phyloP scores from a whole-genome alignment of 805 yeast genomes.

The Metschnikowia colocasiae region DNA sequence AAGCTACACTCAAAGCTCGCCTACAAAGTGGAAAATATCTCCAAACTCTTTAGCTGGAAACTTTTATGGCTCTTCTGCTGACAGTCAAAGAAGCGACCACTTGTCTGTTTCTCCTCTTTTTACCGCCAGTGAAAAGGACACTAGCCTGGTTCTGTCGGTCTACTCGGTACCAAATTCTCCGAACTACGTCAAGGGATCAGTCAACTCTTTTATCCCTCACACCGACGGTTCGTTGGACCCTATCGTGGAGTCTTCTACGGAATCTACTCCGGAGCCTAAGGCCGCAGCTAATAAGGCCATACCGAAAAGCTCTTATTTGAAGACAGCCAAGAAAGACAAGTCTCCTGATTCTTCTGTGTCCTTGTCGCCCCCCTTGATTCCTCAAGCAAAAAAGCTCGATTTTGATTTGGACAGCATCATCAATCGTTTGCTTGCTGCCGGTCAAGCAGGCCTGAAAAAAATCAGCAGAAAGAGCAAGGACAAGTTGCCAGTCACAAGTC shows the following conservation, averaged over 20 bases:
- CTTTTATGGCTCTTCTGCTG: constrained; percentile 37
- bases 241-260: constrained; percentile 22
- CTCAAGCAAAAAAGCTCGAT: constrained; percentile 22
- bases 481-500: constrained; percentile 47
- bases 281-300: constrained; percentile 5
- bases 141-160: constrained; percentile 38
- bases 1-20: constrained; percentile 4
- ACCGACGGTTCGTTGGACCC: constrained; percentile 20
- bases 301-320: constrained; percentile 7
- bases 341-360: constrained; percentile 15
- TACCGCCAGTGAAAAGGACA: constrained; percentile 31
- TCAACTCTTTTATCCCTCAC: constrained; percentile 4
- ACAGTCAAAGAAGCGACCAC: constrained; percentile 37
- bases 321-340: neutral
- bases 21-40: constrained; percentile 7
- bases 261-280: constrained; percentile 18
- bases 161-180: constrained; percentile 22
- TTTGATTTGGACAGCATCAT: constrained; percentile 62
- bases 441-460: constrained; percentile 24
- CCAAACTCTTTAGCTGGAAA: neutral
- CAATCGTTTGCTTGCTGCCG: constrained; percentile 53
- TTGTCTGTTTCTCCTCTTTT: constrained; percentile 34
- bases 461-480: constrained; percentile 31
- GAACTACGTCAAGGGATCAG: constrained; percentile 4
- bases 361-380: constrained; percentile 23